Evolutionary conservation across 805 yeast species (phyloP).

Genomic region (Schizosaccharomyces osmophilus): DNA sequence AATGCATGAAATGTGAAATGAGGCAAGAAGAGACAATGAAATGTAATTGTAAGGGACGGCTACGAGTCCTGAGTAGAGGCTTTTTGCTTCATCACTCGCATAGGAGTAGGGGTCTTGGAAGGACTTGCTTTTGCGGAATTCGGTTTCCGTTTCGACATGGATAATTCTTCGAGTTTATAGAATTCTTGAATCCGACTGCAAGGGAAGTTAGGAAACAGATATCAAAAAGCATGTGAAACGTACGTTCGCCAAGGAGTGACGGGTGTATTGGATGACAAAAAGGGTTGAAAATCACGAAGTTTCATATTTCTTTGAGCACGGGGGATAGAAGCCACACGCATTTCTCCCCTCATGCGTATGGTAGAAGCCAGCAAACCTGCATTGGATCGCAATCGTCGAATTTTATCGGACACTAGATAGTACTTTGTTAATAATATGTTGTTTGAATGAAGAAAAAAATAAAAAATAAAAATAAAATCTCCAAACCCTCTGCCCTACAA

Average conservation of each 20-base stretch:
- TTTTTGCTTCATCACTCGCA: too few relatives aligned
- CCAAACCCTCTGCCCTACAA: too few relatives aligned
- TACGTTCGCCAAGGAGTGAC: background rate
- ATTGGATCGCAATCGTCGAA: background rate
- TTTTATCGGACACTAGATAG: background rate
- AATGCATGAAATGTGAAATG: too few relatives aligned
- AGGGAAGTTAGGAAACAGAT: background rate
- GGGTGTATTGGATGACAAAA: background rate
- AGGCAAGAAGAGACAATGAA: too few relatives aligned
- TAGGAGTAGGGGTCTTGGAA: background rate
- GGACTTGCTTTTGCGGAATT: background rate
- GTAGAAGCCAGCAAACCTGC: background rate
- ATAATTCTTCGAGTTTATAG: background rate
- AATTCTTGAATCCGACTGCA: background rate
- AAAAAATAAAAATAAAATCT: too few relatives aligned
- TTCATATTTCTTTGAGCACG: background rate
- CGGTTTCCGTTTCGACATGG: background rate
- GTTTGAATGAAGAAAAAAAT: background rate
- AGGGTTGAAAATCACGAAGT: background rate
- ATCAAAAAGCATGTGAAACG: background rate
- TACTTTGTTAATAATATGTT: background rate
- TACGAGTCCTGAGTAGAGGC: too few relatives aligned
- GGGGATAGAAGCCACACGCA: background rate
- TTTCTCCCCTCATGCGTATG: slow-evolving; percentile 1
- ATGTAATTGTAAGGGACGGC: too few relatives aligned